Conservation (phyloP, 2,329 filamentous ascomycete species). For the Parafenestella ontariensis region DNA sequence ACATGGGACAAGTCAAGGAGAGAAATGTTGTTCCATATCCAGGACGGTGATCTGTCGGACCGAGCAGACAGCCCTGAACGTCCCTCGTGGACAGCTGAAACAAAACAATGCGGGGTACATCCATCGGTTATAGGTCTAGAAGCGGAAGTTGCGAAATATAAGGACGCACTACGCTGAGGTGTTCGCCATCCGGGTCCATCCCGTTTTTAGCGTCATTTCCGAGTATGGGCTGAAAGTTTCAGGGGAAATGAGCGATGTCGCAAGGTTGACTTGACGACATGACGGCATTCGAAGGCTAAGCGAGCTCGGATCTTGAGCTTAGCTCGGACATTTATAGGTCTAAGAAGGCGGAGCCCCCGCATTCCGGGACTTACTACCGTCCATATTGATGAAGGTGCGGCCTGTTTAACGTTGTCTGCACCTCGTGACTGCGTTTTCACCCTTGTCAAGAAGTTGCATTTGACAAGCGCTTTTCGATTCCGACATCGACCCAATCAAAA, state of each 20-base stretch:
- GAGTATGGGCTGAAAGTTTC: slow-evolving; percentile 5
- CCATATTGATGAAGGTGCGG: slow-evolving; percentile 13
- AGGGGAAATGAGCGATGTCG: slow-evolving; percentile 17
- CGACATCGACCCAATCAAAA: slow-evolving; percentile 14
- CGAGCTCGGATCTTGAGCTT: not conserved
- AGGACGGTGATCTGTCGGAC: slow-evolving; percentile 7
- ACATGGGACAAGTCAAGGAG: not conserved
- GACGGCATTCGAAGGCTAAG: not conserved
- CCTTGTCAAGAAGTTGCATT: not conserved
- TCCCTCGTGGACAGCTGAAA: slow-evolving; percentile 17
- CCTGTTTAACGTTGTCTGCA: slow-evolving; percentile 5
- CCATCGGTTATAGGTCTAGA: slow-evolving; percentile 8
- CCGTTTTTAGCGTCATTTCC: not conserved
- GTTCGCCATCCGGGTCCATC: not conserved
- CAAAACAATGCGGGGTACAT: slow-evolving; percentile 4
- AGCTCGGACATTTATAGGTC: not conserved
- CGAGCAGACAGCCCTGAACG: slow-evolving; percentile 5
- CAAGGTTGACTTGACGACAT: slow-evolving; percentile 5
- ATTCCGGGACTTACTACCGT: slow-evolving; percentile 2
- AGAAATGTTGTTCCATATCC: not conserved
- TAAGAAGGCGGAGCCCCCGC: slow-evolving; percentile 5
- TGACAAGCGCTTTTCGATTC: not conserved
- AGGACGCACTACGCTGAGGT: not conserved
- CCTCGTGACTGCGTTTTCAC: slow-evolving; percentile 8
- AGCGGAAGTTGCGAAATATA: slow-evolving; percentile 12